phyloP scores from a whole-genome alignment of 768 basidiomycete species.

The Agaricus subrufescens region DNA sequence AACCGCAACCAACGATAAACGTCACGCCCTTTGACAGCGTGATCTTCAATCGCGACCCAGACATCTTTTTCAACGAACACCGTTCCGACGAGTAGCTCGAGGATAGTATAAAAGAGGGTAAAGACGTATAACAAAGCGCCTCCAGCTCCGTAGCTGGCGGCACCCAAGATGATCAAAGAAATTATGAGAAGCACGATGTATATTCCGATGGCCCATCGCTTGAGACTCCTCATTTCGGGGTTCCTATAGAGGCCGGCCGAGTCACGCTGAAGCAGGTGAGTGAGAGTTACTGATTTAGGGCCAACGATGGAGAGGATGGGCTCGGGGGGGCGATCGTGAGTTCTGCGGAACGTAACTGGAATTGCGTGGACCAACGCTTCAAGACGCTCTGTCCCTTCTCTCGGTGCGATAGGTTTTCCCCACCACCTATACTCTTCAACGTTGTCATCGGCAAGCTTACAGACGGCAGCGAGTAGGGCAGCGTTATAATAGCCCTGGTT shows the following conservation, averaged over 20 bases:
- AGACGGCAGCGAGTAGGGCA: constrained; percentile 20
- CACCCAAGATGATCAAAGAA: not conserved
- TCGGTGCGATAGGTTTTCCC: constrained; percentile 7
- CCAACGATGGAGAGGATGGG: constrained; percentile 12
- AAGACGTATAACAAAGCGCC: not conserved
- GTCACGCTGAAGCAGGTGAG: constrained; percentile 8
- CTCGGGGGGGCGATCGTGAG: not conserved
- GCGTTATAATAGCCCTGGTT: constrained; percentile 23
- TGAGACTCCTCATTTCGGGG: not conserved
- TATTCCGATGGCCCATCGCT: not conserved
- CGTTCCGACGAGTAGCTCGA: constrained; percentile 6
- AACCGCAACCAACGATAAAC: not conserved
- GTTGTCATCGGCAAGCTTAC: constrained; percentile 8
- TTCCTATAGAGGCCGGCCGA: not conserved
- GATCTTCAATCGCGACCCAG: constrained; percentile 12
- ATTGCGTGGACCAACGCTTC: constrained; percentile 8
- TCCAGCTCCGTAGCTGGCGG: not conserved
- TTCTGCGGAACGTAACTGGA: not conserved
- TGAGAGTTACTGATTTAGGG: constrained; percentile 8
- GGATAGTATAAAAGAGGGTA: not conserved
- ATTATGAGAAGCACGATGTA: not conserved
- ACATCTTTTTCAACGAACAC: constrained; percentile 9
- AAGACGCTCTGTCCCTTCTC: constrained; percentile 8
- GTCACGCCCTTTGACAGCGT: not conserved
- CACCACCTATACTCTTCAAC: constrained; percentile 10